Percentiles rank a stretch among this genome's conserved stretches.
These are phyloP conservation scores for Geotrichum australiense DNA, from an alignment of 1,139 yeast species.

Conservation along the genomic window DNA sequence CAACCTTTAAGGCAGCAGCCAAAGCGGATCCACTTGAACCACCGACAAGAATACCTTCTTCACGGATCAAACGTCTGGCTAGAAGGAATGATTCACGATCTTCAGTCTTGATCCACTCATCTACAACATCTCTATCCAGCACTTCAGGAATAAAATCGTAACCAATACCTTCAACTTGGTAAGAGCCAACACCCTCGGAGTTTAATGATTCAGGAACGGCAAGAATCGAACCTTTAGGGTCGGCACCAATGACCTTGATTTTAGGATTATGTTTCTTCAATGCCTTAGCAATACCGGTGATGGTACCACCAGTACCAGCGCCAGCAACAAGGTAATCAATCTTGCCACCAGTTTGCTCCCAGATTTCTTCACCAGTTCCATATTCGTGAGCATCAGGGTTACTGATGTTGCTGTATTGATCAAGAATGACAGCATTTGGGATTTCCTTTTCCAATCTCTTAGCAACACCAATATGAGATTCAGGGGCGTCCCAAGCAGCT, in stretches of 20 bases:
- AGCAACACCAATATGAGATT: constrained; percentile 87
- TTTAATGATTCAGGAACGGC: constrained; percentile 77
- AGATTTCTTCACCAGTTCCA: constrained; percentile 82
- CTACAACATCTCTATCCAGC: constrained; percentile 58
- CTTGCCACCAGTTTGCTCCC: constrained; percentile 72
- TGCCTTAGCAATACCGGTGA: constrained; percentile 69
- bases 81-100: constrained; percentile 74
- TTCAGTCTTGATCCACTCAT: constrained; percentile 81
- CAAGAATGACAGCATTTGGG: constrained; percentile 78
- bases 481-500: constrained; percentile 92
- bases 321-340: constrained; percentile 78
- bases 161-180: constrained; percentile 88
- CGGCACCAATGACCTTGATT: constrained; percentile 68
- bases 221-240: constrained; percentile 80
- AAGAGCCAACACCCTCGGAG: constrained; percentile 45
- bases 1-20: constrained; percentile 70
- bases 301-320: constrained; percentile 87
- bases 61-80: constrained; percentile 76
- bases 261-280: constrained; percentile 65
- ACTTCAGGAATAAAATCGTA: constrained; percentile 86
- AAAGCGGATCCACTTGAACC: constrained; percentile 85
- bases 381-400: constrained; percentile 81
- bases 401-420: constrained; percentile 72
- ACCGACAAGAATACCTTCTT: constrained; percentile 84
- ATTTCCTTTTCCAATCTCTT: constrained; percentile 73